Base-by-base conservation (phyloP, 31 red algal genomes). In the Odonthalia washingtoniensis region DNA sequence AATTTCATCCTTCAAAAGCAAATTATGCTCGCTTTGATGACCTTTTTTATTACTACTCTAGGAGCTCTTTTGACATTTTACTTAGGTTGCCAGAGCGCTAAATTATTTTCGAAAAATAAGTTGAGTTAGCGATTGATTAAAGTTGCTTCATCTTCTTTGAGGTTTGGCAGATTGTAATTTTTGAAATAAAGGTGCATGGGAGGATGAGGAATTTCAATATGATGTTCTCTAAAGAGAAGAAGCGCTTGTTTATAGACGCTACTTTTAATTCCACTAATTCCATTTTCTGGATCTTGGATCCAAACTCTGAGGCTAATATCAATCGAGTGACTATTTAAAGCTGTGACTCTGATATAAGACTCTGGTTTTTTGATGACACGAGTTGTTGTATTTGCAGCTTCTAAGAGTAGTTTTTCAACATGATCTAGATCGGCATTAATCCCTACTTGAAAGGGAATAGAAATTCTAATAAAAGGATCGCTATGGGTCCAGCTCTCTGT, bases 401-500 rank as follows among this genome's bases (percentile, higher is more conserved):
- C 64, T 33, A 35, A 33, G 33, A 30, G 33, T 67, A 67, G 33
- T 30, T 30, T 35, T 30, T 33, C 33, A 35, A 35, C 64, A 33
- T 67, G 27, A 67, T 67, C 30, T 67, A 67, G 30, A 35, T 67
- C 64, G 27, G 64, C 27, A 67, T 67, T 35, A 67, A 33, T 33
- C 30, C 33, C 30, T 35, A 67, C 64, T 67, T 35, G 30, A 67
- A 67, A 30, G 30, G 33, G 30, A 33, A 33, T 67, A 67, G 27
- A 35, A 67, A 67, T 30, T 35, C 64, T 30, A 30, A 67, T 33
- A 33, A 67, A 67, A 67, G 30, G 27, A 67, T 67, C 30, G 30
- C 30, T 33, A 67, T 67, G 64, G 33, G 30, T 67, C 64, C 64
- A 67, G 64, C 64, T 67, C 64, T 67, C 64, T 67, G 33, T 35